A percentile compares a stretch with the other conserved stretches of the same genome.
These are phyloP conservation scores for Ceratocystis colombiana DNA, from an alignment of 2,329 filamentous ascomycete species.

Conservation along the genomic window DNA sequence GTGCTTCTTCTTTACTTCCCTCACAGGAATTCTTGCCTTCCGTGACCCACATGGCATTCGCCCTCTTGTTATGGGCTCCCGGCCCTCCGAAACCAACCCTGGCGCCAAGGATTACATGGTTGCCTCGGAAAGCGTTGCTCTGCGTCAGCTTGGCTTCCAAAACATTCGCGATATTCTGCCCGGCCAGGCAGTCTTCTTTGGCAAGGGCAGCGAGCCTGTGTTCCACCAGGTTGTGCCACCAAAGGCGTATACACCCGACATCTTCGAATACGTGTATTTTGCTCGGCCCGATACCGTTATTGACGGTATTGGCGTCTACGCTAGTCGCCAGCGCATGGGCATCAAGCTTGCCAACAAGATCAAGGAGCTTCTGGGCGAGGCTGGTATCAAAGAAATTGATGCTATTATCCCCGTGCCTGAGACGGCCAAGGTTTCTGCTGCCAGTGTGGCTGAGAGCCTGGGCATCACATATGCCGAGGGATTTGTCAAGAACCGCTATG, in stretches of 20 bases:
- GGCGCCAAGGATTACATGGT: slow-evolving; percentile 75
- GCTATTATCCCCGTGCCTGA: slow-evolving; percentile 39
- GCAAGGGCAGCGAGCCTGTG: slow-evolving; percentile 62
- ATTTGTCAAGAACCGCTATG: slow-evolving; percentile 83
- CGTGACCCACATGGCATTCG: slow-evolving; percentile 56
- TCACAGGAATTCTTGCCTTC: slow-evolving; percentile 14
- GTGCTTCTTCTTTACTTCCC: slow-evolving; percentile 38
- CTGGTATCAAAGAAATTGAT: slow-evolving; percentile 67
- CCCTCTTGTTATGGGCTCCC: slow-evolving; percentile 67
- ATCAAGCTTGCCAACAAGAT: slow-evolving; percentile 67
- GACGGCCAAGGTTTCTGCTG: slow-evolving; percentile 66
- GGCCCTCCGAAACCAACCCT: slow-evolving; percentile 52
- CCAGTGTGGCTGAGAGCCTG: slow-evolving; percentile 62
- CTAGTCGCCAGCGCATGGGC: slow-evolving; percentile 79
- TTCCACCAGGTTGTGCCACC: slow-evolving; percentile 64
- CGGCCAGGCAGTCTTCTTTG: slow-evolving; percentile 75
- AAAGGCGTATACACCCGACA: slow-evolving; percentile 64
- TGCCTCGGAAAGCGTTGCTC: slow-evolving; percentile 77
- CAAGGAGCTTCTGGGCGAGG: slow-evolving; percentile 53
- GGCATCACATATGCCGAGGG: slow-evolving; percentile 69
- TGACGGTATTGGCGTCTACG: slow-evolving; percentile 79
- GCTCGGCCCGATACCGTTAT: slow-evolving; percentile 72
- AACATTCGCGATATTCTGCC: slow-evolving; percentile 69
- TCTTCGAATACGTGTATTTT: slow-evolving; percentile 80
- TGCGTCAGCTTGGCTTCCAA: slow-evolving; percentile 69